Conservation (phyloP, 2,329 filamentous ascomycete species). For the Aureobasidium sp. region DNA sequence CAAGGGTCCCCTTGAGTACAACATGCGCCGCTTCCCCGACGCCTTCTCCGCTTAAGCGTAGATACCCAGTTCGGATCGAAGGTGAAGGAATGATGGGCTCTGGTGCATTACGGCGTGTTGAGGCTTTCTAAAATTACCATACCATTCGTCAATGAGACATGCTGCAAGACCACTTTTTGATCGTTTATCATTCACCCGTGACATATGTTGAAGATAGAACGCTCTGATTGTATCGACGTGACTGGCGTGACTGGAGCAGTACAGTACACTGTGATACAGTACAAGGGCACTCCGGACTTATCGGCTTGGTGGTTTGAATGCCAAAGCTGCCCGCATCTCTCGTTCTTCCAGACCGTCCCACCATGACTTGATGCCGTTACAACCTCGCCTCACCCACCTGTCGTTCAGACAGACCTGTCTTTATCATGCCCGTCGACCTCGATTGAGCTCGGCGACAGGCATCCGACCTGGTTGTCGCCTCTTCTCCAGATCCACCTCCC, state of each 20-base stretch:
- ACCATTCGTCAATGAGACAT: constrained; percentile 18
- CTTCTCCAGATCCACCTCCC: background rate
- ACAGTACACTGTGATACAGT: too few species aligned
- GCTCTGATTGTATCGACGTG: too few species aligned
- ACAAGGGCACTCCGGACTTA: too few species aligned
- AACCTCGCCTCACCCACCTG: constrained; percentile 1
- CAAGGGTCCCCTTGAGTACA: constrained; percentile 76
- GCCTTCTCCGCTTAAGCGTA: constrained; percentile 58
- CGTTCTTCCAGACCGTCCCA: background rate
- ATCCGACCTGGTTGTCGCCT: background rate
- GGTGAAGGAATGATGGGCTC: constrained; percentile 9
- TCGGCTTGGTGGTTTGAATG: background rate
- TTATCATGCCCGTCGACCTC: background rate
- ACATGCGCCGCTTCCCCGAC: constrained; percentile 91
- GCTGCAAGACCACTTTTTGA: constrained; percentile 13
- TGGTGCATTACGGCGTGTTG: constrained; percentile 16
- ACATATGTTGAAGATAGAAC: too few species aligned
- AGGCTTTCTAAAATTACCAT: constrained; percentile 17
- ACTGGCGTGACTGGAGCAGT: too few species aligned
- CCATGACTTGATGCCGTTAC: constrained; percentile 16
- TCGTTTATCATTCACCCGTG: background rate
- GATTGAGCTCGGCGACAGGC: background rate
- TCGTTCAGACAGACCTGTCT: constrained; percentile 2
- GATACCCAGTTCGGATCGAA: constrained; percentile 8
- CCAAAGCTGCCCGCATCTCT: constrained; percentile 7